phyloP scores from a whole-genome alignment of 2,329 filamentous ascomycete species.

The Fusarium sambucinum region DNA sequence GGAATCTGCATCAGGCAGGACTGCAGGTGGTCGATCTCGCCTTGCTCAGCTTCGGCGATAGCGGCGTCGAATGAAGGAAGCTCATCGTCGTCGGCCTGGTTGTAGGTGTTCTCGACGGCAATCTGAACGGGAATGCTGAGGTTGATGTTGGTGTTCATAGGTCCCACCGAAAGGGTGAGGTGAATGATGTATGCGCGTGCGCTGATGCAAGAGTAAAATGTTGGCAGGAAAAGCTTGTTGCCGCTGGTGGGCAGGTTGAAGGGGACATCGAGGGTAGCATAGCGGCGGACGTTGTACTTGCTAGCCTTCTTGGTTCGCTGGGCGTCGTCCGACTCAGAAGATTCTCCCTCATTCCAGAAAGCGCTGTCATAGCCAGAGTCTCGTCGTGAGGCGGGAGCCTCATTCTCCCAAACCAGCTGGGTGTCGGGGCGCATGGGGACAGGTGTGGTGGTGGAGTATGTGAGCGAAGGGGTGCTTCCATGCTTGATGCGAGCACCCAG shows the following conservation, averaged over 20 bases:
- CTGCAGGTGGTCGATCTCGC: slow-evolving; percentile 59
- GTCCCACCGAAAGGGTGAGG: slow-evolving; percentile 59
- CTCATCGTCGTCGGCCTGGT: slow-evolving; percentile 49
- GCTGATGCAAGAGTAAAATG: slow-evolving; percentile 69
- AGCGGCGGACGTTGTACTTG: slow-evolving; percentile 55
- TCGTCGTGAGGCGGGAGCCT: slow-evolving; percentile 54
- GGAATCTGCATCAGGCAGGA: slow-evolving; percentile 57
- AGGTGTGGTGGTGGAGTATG: slow-evolving; percentile 60
- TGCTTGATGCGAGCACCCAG: slow-evolving; percentile 59
- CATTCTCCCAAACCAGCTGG: slow-evolving; percentile 58
- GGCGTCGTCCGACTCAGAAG: slow-evolving; percentile 50
- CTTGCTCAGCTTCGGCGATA: slow-evolving; percentile 57
- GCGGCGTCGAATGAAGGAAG: slow-evolving; percentile 65
- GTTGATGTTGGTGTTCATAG: slow-evolving; percentile 58
- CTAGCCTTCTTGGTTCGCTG: slow-evolving; percentile 46
- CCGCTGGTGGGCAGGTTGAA: slow-evolving; percentile 61
- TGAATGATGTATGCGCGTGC: slow-evolving; percentile 67
- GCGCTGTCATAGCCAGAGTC: slow-evolving; percentile 66
- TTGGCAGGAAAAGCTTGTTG: slow-evolving; percentile 66
- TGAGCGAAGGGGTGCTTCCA: slow-evolving; percentile 57
- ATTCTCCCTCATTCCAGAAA: slow-evolving; percentile 53
- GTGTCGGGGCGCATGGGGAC: slow-evolving; percentile 55
- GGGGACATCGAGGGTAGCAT: slow-evolving; percentile 60
- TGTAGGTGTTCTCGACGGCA: slow-evolving; percentile 56
- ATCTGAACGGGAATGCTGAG: slow-evolving; percentile 65